Base-by-base conservation (phyloP, 495 filamentous ascomycete genomes). In the Podospora anserina region DNA sequence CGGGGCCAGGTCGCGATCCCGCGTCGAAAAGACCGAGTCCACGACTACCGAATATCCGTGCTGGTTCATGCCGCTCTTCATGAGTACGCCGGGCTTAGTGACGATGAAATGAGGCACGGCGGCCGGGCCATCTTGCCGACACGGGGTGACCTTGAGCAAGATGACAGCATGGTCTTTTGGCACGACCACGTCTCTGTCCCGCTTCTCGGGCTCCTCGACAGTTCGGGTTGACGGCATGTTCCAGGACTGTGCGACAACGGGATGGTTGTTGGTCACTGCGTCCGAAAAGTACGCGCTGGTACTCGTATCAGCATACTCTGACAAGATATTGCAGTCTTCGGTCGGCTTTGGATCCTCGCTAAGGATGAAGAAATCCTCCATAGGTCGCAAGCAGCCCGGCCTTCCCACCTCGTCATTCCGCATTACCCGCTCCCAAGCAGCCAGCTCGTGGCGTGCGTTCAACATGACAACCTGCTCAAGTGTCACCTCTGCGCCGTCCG, bases 61-160 rank as follows among this genome's bases (percentile, higher is more conserved):
- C 0, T 68, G 70, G 65, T 77, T 78, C 67, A 77, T 75, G 27
- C 75, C 77, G 32, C 70, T 69, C 18, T 74, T 68, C 44, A 66
- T 69, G 18, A 78, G 58, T 56, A 76, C 71, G 44, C 77, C 77
- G 1, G 73, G 75, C 68, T 78, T 72, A 13, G 71, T 74, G n/a
- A 78, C 59, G 39, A 74, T 56, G 58, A 78, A 73, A 59, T 77
- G 70, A 54, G 61, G 66, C 16, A 72, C 66, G 26, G 53, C 19
- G 5, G 66, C 44, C 39, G 5, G 34, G 34, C 11, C 34, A 39
- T 77, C 73, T 5, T 63, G 66, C 0, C 67, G 23, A 13, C 68
- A 57, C 20, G 70, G 72, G 44, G 68, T 70, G 18, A 77, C 63
- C 66, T 78, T 74, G 65, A 78, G 74, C 30, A 70, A 72, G 39